These are phyloP conservation scores for Rhododendron molle DNA, from an alignment of 148 eudicot species.

Conservation along the genomic window DNA sequence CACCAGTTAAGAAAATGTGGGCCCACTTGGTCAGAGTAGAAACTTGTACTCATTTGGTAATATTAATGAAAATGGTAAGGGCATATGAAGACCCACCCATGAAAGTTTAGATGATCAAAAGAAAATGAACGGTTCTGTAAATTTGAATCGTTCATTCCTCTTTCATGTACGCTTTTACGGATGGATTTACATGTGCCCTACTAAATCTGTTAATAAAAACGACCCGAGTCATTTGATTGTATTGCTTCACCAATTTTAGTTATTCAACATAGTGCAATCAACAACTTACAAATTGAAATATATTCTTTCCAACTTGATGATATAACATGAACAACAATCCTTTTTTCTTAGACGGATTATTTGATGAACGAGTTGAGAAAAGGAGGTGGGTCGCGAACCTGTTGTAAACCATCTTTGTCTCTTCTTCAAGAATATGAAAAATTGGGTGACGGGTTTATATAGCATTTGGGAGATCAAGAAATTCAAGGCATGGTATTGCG, in stretches of 20 bases:
- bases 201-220: no score
- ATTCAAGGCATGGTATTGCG: not conserved
- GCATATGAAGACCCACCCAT: no score
- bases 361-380: not conserved
- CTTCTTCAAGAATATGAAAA: not conserved
- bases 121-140: no score
- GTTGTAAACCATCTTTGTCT: not conserved
- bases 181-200: no score
- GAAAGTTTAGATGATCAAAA: no score
- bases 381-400: not conserved
- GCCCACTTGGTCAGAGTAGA: no score
- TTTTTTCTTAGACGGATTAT: not conserved
- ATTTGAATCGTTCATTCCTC: accelerated
- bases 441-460: not conserved
- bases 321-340: not conserved
- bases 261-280: not conserved
- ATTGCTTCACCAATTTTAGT: not conserved
- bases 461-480: not conserved
- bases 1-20: no score
- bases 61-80: no score
- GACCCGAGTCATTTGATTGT: no score
- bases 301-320: not conserved
- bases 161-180: no score
- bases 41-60: no score
- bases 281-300: not conserved